Conservation (phyloP, 257 asterid genomes). For the Gentiana macrophylla region DNA sequence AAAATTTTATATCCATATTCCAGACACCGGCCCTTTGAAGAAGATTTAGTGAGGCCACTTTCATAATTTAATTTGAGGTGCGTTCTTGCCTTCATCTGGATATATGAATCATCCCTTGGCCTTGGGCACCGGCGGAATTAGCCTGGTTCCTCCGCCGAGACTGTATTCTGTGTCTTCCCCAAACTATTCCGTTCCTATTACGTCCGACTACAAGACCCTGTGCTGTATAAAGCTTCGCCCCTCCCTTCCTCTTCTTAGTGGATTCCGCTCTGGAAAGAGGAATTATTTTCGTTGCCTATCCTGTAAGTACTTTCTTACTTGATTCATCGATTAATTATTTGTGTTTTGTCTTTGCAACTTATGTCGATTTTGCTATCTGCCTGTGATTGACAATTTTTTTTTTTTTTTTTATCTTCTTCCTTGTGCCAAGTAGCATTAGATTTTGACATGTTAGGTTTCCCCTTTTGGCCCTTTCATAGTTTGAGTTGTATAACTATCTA, state of each 20-base stretch:
- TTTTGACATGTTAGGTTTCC: neutral
- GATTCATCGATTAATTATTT: too few relatives aligned
- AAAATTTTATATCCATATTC: too few relatives aligned
- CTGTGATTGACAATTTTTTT: neutral
- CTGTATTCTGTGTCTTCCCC: too few relatives aligned
- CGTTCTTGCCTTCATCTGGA: too few relatives aligned
- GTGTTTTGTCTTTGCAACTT: too few relatives aligned
- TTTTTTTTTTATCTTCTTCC: neutral
- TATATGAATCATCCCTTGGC: too few relatives aligned
- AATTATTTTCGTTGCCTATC: slow-evolving; percentile 9
- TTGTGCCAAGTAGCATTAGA: neutral
- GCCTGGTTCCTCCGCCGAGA: too few relatives aligned
- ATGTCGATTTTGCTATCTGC: neutral
- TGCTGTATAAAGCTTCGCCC: neutral
- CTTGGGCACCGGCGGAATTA: too few relatives aligned
- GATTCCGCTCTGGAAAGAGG: slow-evolving; percentile 4
- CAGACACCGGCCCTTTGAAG: too few relatives aligned
- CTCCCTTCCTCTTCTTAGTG: neutral
- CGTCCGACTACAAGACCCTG: neutral
- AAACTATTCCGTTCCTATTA: neutral
- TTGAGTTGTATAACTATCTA: neutral
- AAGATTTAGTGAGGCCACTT: too few relatives aligned
- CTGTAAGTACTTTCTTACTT: neutral
- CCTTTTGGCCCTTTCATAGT: neutral
- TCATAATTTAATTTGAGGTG: too few relatives aligned